Conservation (phyloP, 257 asterid species). For the Paraleonurus japonicus region DNA sequence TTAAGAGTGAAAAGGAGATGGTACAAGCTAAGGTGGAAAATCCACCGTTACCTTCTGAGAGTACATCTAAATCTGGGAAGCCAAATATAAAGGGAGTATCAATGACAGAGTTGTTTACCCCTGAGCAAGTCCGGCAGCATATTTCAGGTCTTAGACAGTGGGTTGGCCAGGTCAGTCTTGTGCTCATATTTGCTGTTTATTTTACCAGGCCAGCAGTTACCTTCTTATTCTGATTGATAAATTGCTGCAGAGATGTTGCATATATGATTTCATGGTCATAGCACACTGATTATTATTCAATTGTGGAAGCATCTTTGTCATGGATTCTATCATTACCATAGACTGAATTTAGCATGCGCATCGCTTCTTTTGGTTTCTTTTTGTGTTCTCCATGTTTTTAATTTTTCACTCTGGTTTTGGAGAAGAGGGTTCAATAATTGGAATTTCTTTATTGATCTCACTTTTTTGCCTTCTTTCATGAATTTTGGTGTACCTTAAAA, state of each 20-base stretch:
- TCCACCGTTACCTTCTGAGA: conserved; percentile 51
- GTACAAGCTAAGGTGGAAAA: conserved; percentile 55
- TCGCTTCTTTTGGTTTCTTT: background rate
- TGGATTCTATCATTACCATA: background rate
- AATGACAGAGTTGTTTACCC: conserved; percentile 86
- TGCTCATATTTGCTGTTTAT: conserved; percentile 10
- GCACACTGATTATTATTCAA: conserved; percentile 1
- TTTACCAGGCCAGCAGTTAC: no score
- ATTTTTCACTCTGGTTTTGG: conserved; percentile 8
- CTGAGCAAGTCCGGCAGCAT: conserved; percentile 89
- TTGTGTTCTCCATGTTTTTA: background rate
- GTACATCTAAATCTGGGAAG: conserved; percentile 81
- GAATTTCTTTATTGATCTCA: conserved; percentile 16
- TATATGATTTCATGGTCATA: conserved; percentile 24
- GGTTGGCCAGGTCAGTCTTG: conserved; percentile 90
- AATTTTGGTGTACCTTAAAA: conserved; percentile 13
- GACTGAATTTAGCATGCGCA: conserved; percentile 6
- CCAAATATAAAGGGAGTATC: conserved; percentile 92
- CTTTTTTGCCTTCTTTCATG: conserved; percentile 13
- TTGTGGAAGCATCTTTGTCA: background rate
- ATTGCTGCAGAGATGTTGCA: conserved; percentile 18
- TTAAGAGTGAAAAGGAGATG: conserved; percentile 56
- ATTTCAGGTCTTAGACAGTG: conserved; percentile 88
- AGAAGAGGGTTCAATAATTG: conserved; percentile 12
- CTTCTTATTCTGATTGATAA: conserved; percentile 12